Base-by-base conservation (phyloP, 2,329 filamentous ascomycete genomes). In the Arthrobotrys pseudoclavata region DNA sequence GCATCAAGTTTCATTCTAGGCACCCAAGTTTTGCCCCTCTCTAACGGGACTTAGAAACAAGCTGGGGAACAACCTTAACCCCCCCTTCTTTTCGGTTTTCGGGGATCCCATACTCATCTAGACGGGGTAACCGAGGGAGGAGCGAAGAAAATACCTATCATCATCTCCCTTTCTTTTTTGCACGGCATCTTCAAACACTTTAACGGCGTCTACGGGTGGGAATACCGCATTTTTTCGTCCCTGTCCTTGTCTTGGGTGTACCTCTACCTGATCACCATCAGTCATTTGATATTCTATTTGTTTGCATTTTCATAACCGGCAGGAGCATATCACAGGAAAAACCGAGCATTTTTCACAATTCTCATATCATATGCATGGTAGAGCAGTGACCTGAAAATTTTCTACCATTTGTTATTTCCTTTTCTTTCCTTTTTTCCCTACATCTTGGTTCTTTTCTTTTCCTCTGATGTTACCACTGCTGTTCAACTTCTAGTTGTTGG, bases 191-290 rank as follows among this genome's bases (percentile, higher is more conserved):
- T 68, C 42, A 24, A 61, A 68, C 45, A 66, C 18, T 61, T 60
- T 53, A 37, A 61, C 62, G 74, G 74, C 74, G 74, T 77, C 74
- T 77, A 71, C 74, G 52, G 66, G 67, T 71, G 67, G 67, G 61
- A 62, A 62, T 42, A 47, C 29, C 63, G 50, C 42, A 34, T 64
- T 69, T 40, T 64, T n/a, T 45, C 50, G 42, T 42, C 48, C 7
- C 37, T 69, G 26, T 63, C 48, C 20, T 26, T 61, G 24, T 31
- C 50, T 60, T 60, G 50, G 66, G 60, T 48, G 50, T 50, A 66
- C 20, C 34, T 37, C 20, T 40, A 60, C 57, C 50, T 52, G 20
- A 61, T 29, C 26, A 47, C 47, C 42, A 69, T 20, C n/a, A 4
- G n/a, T 48, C 29, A 22, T 53, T 29, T 12, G 22, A 31, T 48